Percentiles rank a stretch among this genome's conserved stretches.
Evolutionary conservation across 2,329 filamentous ascomycete genomes (phyloP).

Genomic region (Dryadomyces sulphureus): DNA sequence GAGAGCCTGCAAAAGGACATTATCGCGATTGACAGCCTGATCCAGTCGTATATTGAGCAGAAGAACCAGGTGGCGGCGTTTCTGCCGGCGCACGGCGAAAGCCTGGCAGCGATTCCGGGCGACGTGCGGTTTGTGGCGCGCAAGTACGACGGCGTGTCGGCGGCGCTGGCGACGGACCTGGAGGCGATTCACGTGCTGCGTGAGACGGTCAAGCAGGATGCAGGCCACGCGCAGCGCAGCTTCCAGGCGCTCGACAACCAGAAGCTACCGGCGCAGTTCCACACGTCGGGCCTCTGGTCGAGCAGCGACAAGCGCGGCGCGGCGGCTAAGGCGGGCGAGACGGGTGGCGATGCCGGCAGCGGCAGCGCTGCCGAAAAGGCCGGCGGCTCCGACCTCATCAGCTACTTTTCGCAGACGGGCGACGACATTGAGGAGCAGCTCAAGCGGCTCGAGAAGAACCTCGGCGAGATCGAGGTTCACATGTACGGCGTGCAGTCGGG

Average conservation of each 20-base stretch:
- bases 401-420: constrained; percentile 47
- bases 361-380: constrained; percentile 21
- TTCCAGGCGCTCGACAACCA: constrained; percentile 32
- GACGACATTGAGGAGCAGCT: constrained; percentile 47
- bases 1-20: constrained; percentile 70
- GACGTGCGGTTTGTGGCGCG: constrained; percentile 28
- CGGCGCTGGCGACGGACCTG: constrained; percentile 24
- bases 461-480: constrained; percentile 51
- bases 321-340: constrained; percentile 18
- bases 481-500: constrained; percentile 47
- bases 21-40: constrained; percentile 61
- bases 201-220: constrained; percentile 25
- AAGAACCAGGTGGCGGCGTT: constrained; percentile 63
- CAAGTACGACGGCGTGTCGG: constrained; percentile 29
- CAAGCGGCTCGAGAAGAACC: constrained; percentile 38
- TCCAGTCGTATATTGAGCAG: constrained; percentile 65
- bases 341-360: constrained; percentile 16
- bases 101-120: constrained; percentile 22
- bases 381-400: constrained; percentile 43
- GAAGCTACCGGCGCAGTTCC: constrained; percentile 33
- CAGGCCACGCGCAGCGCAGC: constrained; percentile 25
- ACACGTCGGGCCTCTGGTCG: constrained; percentile 29
- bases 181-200: constrained; percentile 27
- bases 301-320: constrained; percentile 14
- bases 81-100: constrained; percentile 37